A percentile compares a stretch with the other conserved stretches of the same genome.
phyloP scores from a whole-genome alignment of 176 grass and related monocot genomes.

The Melocanna baccifera region DNA sequence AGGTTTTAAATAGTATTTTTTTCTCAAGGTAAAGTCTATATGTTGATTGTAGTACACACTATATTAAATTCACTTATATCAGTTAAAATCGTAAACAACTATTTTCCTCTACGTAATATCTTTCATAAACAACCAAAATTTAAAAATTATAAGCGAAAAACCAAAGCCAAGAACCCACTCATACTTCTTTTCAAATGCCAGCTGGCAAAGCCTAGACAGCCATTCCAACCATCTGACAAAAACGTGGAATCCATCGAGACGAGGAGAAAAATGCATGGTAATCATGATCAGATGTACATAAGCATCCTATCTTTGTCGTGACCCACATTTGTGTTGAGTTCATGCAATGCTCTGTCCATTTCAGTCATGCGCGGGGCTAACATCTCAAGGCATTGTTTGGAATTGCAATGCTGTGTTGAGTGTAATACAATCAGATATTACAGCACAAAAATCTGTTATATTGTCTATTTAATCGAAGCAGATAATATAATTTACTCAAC shows the following conservation, averaged over 20 bases:
- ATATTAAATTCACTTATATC: too few relatives aligned
- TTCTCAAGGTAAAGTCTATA: too few relatives aligned
- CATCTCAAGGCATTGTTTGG: background rate
- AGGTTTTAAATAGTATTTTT: too few relatives aligned
- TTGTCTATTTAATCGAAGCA: background rate
- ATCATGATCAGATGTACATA: background rate
- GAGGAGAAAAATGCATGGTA: background rate
- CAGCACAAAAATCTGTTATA: background rate
- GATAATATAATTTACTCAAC: background rate
- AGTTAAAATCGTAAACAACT: too few relatives aligned
- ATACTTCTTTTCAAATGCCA: background rate
- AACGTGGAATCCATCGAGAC: background rate
- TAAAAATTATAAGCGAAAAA: too few relatives aligned
- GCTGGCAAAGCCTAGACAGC: conserved; percentile 20
- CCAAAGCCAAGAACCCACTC: too few relatives aligned
- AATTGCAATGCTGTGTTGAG: background rate
- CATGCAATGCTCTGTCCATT: conserved; percentile 17
- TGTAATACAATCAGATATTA: background rate
- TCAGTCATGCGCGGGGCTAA: conserved; percentile 12
- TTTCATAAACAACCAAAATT: too few relatives aligned
- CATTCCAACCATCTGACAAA: background rate
- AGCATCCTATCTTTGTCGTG: conserved; percentile 6
- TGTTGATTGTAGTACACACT: too few relatives aligned
- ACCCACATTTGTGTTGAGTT: conserved; percentile 4
- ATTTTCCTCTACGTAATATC: too few relatives aligned